These are phyloP conservation scores for Sclerotinia trifoliorum DNA, from an alignment of 2,329 filamentous ascomycete genomes.

Conservation along the genomic window DNA sequence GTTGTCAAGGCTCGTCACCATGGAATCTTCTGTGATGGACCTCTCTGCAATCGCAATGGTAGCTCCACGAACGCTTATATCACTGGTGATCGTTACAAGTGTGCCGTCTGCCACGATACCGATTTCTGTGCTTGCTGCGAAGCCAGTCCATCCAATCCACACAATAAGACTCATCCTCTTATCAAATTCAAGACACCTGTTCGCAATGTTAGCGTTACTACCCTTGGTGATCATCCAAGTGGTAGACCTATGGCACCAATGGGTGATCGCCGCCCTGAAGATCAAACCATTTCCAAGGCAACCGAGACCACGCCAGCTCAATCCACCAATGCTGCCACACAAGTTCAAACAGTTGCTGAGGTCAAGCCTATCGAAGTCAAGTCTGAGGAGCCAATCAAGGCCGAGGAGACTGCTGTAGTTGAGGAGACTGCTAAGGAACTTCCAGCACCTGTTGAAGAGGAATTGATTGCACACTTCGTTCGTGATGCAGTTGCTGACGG, in stretches of 20 bases:
- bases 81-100: slow-evolving; percentile 89
- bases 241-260: slow-evolving; percentile 65
- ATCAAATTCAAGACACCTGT: slow-evolving; percentile 97
- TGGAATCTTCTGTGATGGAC: slow-evolving; percentile 93
- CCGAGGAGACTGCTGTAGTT: slow-evolving; percentile 25
- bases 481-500: slow-evolving; percentile 79
- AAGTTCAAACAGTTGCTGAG: slow-evolving; percentile 72
- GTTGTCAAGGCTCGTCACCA: slow-evolving; percentile 59
- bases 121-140: slow-evolving; percentile 97
- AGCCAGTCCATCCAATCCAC: slow-evolving; percentile 75
- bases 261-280: slow-evolving; percentile 58
- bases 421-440: slow-evolving; percentile 37
- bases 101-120: slow-evolving; percentile 88
- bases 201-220: slow-evolving; percentile 82
- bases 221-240: slow-evolving; percentile 71
- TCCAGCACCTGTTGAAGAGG: slow-evolving; percentile 36
- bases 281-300: slow-evolving; percentile 47
- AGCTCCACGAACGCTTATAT: slow-evolving; percentile 67
- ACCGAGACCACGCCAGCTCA: slow-evolving; percentile 50
- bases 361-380: slow-evolving; percentile 61
- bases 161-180: slow-evolving; percentile 94
- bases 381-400: slow-evolving; percentile 5
- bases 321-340: slow-evolving; percentile 53
- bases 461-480: slow-evolving; percentile 68
- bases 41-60: slow-evolving; percentile 67